Conservation (phyloP, 768 basidiomycete genomes). For the Suillus brevipes region DNA sequence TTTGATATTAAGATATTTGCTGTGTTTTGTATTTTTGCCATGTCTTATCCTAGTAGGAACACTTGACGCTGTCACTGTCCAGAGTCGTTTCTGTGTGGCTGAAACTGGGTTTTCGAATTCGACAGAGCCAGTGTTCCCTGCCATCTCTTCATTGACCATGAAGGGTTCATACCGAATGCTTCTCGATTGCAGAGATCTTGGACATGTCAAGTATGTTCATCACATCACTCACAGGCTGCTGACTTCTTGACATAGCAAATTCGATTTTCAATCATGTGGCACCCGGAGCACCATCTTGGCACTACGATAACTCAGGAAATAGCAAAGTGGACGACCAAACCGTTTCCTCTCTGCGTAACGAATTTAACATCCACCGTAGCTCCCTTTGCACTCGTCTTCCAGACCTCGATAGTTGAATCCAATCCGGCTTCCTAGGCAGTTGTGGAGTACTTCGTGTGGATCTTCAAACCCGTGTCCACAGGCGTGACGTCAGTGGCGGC, state of each 20-base stretch:
- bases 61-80: not conserved
- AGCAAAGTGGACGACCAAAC: not conserved
- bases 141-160: not conserved
- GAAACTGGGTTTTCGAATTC: not conserved
- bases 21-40: not conserved
- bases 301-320: not conserved
- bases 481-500: slow-evolving; percentile 32
- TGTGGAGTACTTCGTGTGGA: slow-evolving; percentile 33
- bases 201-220: not conserved
- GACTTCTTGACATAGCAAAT: not conserved
- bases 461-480: slow-evolving; percentile 23
- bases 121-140: not conserved
- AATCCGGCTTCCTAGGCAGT: not conserved
- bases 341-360: not conserved
- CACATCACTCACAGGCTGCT: not conserved
- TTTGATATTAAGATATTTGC: not conserved
- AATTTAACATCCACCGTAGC: not conserved
- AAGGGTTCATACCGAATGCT: not conserved
- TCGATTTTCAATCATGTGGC: not conserved
- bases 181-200: not conserved
- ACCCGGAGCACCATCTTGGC: not conserved
- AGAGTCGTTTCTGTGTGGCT: too few species aligned
- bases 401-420: not conserved
- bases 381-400: not conserved
- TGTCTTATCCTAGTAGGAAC: not conserved